These are phyloP conservation scores for Geranium incanum DNA, from an alignment of 441 rosid genomes.

Conservation along the genomic window DNA sequence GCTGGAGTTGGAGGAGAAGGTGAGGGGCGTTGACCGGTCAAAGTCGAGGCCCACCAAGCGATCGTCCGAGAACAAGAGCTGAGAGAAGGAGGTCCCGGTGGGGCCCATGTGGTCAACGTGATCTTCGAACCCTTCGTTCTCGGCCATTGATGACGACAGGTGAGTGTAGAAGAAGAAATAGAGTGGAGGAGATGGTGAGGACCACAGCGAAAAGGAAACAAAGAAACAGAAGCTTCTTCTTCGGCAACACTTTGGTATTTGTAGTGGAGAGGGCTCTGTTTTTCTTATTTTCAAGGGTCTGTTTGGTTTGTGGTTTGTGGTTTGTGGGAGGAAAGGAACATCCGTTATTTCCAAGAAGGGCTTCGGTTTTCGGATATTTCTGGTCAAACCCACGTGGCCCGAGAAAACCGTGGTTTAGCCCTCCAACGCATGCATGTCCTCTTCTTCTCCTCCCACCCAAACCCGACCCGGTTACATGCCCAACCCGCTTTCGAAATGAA, in stretches of 20 bases:
- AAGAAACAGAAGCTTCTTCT: conserved; percentile 1
- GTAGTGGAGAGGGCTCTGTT: not conserved
- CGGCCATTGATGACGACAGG: conserved; percentile 32
- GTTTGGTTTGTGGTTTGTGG: no score
- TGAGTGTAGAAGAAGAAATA: no score
- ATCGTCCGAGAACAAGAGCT: conserved; percentile 45
- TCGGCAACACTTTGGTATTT: not conserved
- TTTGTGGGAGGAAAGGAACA: not conserved
- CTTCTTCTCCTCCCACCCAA: not conserved
- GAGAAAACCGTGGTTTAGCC: conserved; percentile 72
- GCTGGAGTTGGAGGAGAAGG: conserved; percentile 16
- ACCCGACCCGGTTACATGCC: not conserved
- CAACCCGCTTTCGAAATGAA: no score
- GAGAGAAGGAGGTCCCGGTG: conserved; percentile 53
- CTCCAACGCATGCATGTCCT: conserved; percentile 42
- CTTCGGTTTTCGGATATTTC: conserved; percentile 27
- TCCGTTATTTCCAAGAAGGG: conserved; percentile 21
- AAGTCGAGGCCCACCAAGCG: conserved; percentile 25
- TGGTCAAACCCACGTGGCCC: conserved; percentile 71
- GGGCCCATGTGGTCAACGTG: conserved; percentile 29
- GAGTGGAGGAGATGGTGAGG: not conserved
- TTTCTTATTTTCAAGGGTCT: not conserved
- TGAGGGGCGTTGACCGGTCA: conserved; percentile 14
- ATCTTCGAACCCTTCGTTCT: conserved; percentile 25
- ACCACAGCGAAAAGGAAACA: conserved; percentile 11